A percentile compares a stretch with the other conserved stretches of the same genome.
Evolutionary conservation across 768 basidiomycete genomes (phyloP).

Genomic region (Cystofilobasidium capitatum): DNA sequence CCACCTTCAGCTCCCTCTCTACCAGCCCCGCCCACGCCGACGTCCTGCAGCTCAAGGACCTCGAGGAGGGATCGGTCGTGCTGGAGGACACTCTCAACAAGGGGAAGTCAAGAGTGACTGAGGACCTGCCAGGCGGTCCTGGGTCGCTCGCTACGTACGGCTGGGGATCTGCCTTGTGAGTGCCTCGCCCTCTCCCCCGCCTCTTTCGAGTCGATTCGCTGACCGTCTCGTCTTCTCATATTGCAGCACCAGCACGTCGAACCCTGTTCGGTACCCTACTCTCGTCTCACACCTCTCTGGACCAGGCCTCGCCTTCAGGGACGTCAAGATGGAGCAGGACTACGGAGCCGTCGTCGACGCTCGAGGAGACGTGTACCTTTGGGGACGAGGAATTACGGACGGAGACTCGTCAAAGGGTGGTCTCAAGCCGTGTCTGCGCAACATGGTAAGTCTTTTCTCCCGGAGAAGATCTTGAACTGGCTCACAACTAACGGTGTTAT

Average conservation of each 20-base stretch:
- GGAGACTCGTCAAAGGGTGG: slow-evolving; percentile 11
- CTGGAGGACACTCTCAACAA: neutral
- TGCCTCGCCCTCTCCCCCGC: neutral
- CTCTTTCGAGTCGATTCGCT: neutral
- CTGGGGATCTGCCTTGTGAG: slow-evolving; percentile 11
- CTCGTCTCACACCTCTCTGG: slow-evolving; percentile 16
- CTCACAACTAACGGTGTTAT: neutral
- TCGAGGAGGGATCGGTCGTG: neutral
- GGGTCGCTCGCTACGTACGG: slow-evolving; percentile 6
- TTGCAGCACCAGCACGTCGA: neutral
- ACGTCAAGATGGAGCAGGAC: slow-evolving; percentile 8
- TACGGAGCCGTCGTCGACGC: slow-evolving; percentile 24
- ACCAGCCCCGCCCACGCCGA: neutral
- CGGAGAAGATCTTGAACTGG: neutral
- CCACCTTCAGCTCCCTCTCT: neutral
- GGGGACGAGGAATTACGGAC: slow-evolving; percentile 20
- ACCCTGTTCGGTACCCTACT: slow-evolving; percentile 13
- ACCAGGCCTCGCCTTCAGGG: slow-evolving; percentile 19
- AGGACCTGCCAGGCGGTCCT: neutral
- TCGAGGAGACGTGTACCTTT: slow-evolving; percentile 24
- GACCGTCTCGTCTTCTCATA: neutral
- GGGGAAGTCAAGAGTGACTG: neutral
- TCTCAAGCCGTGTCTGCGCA: slow-evolving; percentile 17
- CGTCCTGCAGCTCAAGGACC: neutral
- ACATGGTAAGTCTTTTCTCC: neutral